phyloP scores from a whole-genome alignment of 169 alveolate genomes.

The Plasmodium gallinaceum region DNA sequence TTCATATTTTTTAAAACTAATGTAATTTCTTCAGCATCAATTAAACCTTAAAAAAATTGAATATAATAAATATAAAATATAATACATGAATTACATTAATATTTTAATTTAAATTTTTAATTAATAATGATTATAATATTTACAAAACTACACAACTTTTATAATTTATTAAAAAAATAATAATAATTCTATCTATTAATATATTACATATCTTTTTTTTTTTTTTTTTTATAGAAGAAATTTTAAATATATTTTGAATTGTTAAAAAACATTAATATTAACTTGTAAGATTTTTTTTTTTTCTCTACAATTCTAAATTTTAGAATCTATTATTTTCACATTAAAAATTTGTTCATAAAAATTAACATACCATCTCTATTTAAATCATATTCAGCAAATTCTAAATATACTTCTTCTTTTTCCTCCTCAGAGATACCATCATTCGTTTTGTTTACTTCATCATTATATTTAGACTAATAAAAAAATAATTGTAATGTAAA shows the following conservation, averaged over 20 bases:
- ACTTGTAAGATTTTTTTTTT: no score
- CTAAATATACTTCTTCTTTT: slow-evolving; percentile 28
- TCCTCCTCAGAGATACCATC: slow-evolving; percentile 35
- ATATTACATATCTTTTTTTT: no score
- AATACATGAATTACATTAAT: no score
- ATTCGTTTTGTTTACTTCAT: background rate
- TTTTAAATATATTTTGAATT: no score
- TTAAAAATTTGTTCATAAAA: background rate
- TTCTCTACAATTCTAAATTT: background rate
- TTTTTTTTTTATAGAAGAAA: no score
- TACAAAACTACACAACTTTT: background rate
- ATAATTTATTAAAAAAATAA: background rate
- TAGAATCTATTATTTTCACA: background rate
- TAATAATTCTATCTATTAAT: no score
- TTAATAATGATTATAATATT: background rate
- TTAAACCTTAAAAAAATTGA: slow-evolving; percentile 32
- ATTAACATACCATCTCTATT: slow-evolving; percentile 60
- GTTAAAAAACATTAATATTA: no score
- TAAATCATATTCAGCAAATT: slow-evolving; percentile 68
- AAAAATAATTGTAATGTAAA: background rate
- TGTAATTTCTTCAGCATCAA: slow-evolving; percentile 66
- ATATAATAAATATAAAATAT: slow-evolving; percentile 18
- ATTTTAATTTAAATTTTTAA: background rate
- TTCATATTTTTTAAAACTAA: slow-evolving; percentile 59
- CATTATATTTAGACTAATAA: background rate